Conservation (phyloP, 805 yeast species). For the Torulaspora microellipsoides region DNA sequence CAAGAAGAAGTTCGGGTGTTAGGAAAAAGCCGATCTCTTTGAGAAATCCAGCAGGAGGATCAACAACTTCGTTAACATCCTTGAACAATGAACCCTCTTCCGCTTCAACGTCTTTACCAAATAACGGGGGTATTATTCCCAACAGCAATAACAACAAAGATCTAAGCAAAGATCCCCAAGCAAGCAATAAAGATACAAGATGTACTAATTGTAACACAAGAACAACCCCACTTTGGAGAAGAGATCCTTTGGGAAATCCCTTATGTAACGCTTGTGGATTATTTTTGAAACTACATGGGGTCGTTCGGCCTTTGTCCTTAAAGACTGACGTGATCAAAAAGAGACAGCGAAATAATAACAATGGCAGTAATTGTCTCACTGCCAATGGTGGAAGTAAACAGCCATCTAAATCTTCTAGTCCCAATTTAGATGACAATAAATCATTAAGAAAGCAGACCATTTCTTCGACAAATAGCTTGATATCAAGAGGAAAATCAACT, state of each 20-base stretch:
- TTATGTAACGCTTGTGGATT: conserved; percentile 94
- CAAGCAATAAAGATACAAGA: conserved; percentile 28
- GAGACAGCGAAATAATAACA: conserved; percentile 55
- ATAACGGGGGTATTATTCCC: not conserved
- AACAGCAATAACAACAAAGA: not conserved
- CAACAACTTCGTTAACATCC: conserved; percentile 11
- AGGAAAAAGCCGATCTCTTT: conserved; percentile 10
- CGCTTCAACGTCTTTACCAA: not conserved
- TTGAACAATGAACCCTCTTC: conserved; percentile 6
- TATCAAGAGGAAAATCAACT: not conserved
- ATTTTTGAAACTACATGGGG: conserved; percentile 86
- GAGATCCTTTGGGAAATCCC: conserved; percentile 86
- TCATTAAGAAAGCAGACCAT: not conserved
- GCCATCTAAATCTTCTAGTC: conserved; percentile 8
- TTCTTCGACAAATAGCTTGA: not conserved
- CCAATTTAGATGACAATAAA: conserved; percentile 5
- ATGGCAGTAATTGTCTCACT: conserved; percentile 24
- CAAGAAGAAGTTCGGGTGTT: conserved; percentile 12
- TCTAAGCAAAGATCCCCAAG: not conserved
- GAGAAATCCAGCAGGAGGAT: conserved; percentile 4
- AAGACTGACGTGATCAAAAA: conserved; percentile 91
- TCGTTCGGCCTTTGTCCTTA: conserved; percentile 80
- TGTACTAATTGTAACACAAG: conserved; percentile 87
- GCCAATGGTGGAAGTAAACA: not conserved
- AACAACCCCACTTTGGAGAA: conserved; percentile 91